phyloP scores from a whole-genome alignment of 2,329 filamentous ascomycete species.

The Diplocarpon mali region DNA sequence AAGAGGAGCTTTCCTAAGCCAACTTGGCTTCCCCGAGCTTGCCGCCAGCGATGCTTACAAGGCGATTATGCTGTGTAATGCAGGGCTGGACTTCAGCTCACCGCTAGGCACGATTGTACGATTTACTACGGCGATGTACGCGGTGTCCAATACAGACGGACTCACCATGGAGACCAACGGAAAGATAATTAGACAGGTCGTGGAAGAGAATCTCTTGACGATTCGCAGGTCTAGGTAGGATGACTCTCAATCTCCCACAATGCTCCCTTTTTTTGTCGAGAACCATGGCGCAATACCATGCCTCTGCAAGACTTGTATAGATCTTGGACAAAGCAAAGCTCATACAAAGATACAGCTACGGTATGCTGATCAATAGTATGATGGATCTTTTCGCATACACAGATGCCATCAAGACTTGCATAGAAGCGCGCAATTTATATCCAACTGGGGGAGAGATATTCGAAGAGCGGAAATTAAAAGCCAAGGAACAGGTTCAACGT shows the following conservation, averaged over 20 bases:
- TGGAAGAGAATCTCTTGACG: too few species aligned
- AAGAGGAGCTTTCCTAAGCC: not conserved
- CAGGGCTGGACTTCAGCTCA: not conserved
- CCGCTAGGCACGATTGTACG: slow-evolving; percentile 1
- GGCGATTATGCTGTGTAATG: slow-evolving; percentile 2
- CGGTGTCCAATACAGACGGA: too few species aligned
- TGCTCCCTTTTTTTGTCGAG: too few species aligned
- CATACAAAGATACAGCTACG: not conserved
- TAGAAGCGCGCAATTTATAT: not conserved
- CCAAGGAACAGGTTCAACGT: not conserved
- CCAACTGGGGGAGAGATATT: not conserved
- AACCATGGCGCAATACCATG: too few species aligned
- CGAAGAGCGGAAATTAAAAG: not conserved
- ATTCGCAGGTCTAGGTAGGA: too few species aligned
- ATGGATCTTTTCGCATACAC: not conserved
- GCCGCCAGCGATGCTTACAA: slow-evolving; percentile 10
- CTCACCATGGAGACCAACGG: too few species aligned
- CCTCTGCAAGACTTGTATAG: too few species aligned
- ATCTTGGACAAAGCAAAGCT: too few species aligned
- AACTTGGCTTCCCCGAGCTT: slow-evolving; percentile 8
- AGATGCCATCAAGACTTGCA: slow-evolving; percentile 3
- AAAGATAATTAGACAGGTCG: too few species aligned
- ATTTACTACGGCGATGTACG: slow-evolving; percentile 1
- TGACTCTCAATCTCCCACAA: too few species aligned
- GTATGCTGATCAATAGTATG: not conserved